Base-by-base conservation (phyloP, 2,329 filamentous ascomycete genomes). In the Alternaria sp. region DNA sequence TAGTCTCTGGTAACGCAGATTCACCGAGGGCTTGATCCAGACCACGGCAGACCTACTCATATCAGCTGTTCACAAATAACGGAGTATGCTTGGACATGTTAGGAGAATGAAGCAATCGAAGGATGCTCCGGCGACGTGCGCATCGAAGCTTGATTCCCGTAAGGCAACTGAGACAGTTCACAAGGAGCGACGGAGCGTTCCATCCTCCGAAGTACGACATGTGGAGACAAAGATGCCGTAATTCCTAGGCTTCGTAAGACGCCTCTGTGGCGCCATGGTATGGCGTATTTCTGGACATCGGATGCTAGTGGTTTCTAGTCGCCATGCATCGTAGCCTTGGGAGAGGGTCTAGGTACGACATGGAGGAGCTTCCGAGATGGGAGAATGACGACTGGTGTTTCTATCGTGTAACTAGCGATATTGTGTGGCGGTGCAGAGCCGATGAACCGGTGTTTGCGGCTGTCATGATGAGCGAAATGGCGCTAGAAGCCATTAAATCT, bases 381-480 rank as follows among this genome's bases (percentile, higher is more conserved):
- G 17, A 11, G 36, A 28, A 36, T 26, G 45, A 46, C 26, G 54
- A 49, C 3, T 15, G 26, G 45, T 32, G 25, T 28, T 56, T 28
- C 54, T 32, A 32, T 59, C 13, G 26, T 30, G 43, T 26, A 19
- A 50, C 65, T 68, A 71, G 71, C 63, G 59, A 59, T 59, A 71
- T 65, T 36, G 46, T 50, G 61, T 62, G 55, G 61, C 61, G 57
- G 55, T 43, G 59, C 46, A 62, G 32, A 43, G 28, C 54, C 43
- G 54, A 66, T 62, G 65, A 54, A 54, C 54, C 66, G 67, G 66
- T 67, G 68, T 65, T 66, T 55, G 55, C 60, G 70, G 66, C 59
- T 56, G 40, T 67, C 57, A 65, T 65, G 57, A 62, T 55, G 30
- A 50, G 66, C 75, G 68, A 75, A 70, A 69, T 73, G 66, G 72